Evolutionary conservation across 169 alveolate species (phyloP), one percentile per base, ranked within the genome.

Genomic region (Amoebophrya sp.): DNA sequence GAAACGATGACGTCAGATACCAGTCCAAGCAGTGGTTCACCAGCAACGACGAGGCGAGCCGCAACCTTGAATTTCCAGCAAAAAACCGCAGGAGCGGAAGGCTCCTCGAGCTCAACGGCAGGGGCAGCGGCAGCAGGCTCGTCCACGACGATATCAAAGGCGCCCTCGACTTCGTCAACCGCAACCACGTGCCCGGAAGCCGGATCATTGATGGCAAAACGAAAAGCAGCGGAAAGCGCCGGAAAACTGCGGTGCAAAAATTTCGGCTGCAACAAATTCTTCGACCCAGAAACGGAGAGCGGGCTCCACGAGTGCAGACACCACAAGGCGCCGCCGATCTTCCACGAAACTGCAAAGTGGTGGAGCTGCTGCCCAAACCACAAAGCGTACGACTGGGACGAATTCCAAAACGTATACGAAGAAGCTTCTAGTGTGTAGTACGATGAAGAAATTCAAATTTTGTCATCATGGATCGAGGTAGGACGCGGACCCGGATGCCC

Each of bases 361-460:
- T 91, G 92, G 92, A 88, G 89, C 40, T 91, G 92, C 88, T 91
- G 92, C 48, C 92, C 91, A 5, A 89, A 91, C 91, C 88, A 87
- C 41, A 91, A 91, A 91, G 92, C 92, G 16, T 91, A 91, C 91
- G 92, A 91, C 89, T 91, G 92, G 92, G 92, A 91, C 23, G 92
- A 91, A 45, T 91, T 91, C 70, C 58, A 87, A 91, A 91, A 91
- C 67, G 10, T 15, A 45, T 15, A 18, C 10, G 18, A 15, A 45
- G 67, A 45, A 15, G 18, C 67, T 45, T 45, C 67, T 45, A 18
- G 10, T 15, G 67, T 45, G n/a, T n/a, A n/a, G n/a, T 45, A 18
- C n/a, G 18, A 45, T 15, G 18, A 45, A 45, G 67, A 45, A 45
- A 45, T 15, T 45, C 18, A 10, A 45, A 45, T 45, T 10, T 45